A percentile compares a stretch with the other conserved stretches of the same genome.
phyloP scores from a whole-genome alignment of 352 stramenopile species.

The Globisporangium middletonii region DNA sequence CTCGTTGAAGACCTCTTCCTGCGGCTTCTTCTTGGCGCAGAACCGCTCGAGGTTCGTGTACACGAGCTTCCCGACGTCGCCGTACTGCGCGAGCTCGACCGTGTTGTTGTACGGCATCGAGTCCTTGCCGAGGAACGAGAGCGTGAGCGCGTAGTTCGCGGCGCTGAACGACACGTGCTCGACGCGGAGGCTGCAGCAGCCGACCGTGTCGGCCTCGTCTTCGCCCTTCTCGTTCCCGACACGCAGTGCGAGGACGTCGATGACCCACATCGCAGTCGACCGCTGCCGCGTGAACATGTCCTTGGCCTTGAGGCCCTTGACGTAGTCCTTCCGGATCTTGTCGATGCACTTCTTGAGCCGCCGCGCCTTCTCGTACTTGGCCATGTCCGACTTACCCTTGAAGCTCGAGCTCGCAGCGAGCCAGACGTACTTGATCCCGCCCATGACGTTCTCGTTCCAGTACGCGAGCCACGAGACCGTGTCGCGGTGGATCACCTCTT shows the following conservation, averaged over 20 bases:
- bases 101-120: conserved; percentile 99
- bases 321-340: conserved; percentile 92
- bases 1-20: conserved; percentile 98
- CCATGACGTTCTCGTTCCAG: conserved; percentile 99
- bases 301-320: conserved; percentile 83
- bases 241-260: conserved; percentile 99
- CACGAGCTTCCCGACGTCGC: conserved; percentile 86
- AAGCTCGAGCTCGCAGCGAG: conserved; percentile 97
- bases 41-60: conserved; percentile 97
- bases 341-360: conserved; percentile 97
- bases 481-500: conserved; percentile 93
- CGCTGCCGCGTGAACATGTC: conserved; percentile 91
- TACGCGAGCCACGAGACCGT: conserved; percentile 91
- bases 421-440: conserved; percentile 98
- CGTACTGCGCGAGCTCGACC: conserved; percentile 92
- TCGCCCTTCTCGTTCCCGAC: conserved; percentile 99
- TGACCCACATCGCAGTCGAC: conserved; percentile 99
- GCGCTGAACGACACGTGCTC: conserved; percentile 98
- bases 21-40: conserved; percentile 93
- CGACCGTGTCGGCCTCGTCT: conserved; percentile 98
- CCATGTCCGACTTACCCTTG: conserved; percentile 98
- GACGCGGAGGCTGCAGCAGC: conserved; percentile 98
- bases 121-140: conserved; percentile 99
- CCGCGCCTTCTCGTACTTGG: conserved; percentile 99
- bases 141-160: conserved; percentile 91